Percentiles rank a stretch among this genome's conserved stretches.
These are phyloP conservation scores for Nakazawaea wickerhamii DNA, from an alignment of 805 yeast species.

Conservation along the genomic window DNA sequence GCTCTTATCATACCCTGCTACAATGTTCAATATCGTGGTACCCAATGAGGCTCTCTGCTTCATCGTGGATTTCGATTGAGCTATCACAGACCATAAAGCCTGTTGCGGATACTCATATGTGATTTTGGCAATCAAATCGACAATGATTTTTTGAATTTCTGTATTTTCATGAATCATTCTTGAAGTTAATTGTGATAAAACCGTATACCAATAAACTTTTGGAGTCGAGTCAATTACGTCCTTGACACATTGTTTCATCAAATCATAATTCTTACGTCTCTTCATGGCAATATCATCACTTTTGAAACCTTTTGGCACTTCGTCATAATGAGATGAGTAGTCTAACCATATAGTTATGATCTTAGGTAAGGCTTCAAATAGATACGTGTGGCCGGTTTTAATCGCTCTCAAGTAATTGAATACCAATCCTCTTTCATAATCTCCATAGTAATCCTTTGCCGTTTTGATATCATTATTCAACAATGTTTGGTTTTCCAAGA, in stretches of 20 bases:
- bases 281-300: constrained; percentile 21
- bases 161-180: constrained; percentile 62
- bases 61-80: constrained; percentile 58
- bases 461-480: constrained; percentile 16
- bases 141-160: constrained; percentile 49
- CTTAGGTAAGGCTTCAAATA: constrained; percentile 84
- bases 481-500: constrained; percentile 59
- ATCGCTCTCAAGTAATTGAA: constrained; percentile 54
- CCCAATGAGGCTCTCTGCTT: constrained; percentile 42
- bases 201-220: constrained; percentile 73
- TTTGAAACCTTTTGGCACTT: constrained; percentile 16
- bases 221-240: constrained; percentile 37
- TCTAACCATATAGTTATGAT: constrained; percentile 91
- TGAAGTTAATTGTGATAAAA: constrained; percentile 79
- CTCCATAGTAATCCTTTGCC: constrained; percentile 36
- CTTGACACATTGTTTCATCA: constrained; percentile 44
- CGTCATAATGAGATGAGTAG: constrained; percentile 41
- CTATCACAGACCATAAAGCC: constrained; percentile 78
- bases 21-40: constrained; percentile 32
- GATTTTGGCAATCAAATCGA: constrained; percentile 52
- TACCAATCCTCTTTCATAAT: constrained; percentile 50
- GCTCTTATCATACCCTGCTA: constrained; percentile 13
- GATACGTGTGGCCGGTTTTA: constrained; percentile 54
- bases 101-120: constrained; percentile 70
- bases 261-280: constrained; percentile 34